Base-by-base conservation (phyloP, 805 yeast genomes). In the Kregervanrija pseudodelftensis region DNA sequence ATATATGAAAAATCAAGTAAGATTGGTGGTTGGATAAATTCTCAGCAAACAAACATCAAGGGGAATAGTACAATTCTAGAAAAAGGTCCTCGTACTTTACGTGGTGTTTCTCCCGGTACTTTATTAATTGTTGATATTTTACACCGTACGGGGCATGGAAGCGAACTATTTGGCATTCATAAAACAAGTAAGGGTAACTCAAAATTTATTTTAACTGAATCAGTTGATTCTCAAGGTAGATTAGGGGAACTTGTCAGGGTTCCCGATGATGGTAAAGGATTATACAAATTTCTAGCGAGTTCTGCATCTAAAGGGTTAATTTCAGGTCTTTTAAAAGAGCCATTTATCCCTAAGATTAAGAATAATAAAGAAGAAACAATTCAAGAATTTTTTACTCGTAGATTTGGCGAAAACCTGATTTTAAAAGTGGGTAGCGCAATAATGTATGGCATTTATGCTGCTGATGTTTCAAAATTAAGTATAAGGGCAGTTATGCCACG, bases 381-480 rank as follows among this genome's bases (percentile, higher is more conserved):
- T 1, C 80, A 76, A 38, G 67, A 73, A 2, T 87, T 88, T 55
- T 59, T 90, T 33, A 57, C 67, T 2, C 68, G 97, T 50, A 65
- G 96, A 48, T 82, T 89, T 58, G 90, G 90, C 3, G 67, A 69
- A 8, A 67, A 69, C 8, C 15, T 65, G n/a, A 67, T 74, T 3
- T 66, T 65, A 46, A 80, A 85, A 41, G 64, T 91, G 11, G 64
- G 85, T 15, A 85, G 95, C 62, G 98, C 96, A 0, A 65, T 89
- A 4, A 69, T 84, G 59, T 88, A 89, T 57, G 99, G 99, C 0
- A 80, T 93, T 1, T 91, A 89, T 61, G 96, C 95, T 1, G 93
- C 87, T n/a, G 95, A 90, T 61, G 71, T 79, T 2, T 56, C 70
- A 5, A 67, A 75, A 45, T 63, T 91, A 40, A 85, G 95, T 66